phyloP scores from a whole-genome alignment of 2,329 filamentous ascomycete genomes.

The Ceratocystis huliohia region DNA sequence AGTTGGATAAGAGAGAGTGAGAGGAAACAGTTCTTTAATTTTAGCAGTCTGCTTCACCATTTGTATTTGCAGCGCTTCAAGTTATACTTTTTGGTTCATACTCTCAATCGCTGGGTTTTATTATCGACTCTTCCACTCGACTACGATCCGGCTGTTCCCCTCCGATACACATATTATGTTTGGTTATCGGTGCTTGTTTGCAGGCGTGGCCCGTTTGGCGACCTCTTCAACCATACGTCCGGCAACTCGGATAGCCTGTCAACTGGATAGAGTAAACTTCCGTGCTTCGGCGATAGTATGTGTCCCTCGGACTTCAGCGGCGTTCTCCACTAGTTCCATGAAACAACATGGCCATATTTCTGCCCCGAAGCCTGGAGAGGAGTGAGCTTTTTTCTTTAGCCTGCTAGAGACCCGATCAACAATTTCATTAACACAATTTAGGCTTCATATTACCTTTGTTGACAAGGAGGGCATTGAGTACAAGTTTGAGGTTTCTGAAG shows the following conservation, averaged over 20 bases:
- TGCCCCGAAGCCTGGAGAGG: slow-evolving; percentile 78
- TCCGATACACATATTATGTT: slow-evolving; percentile 11
- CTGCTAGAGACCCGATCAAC: background rate
- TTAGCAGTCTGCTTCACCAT: too few relatives aligned
- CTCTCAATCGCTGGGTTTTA: background rate
- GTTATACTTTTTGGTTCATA: too few relatives aligned
- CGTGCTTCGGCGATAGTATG: slow-evolving; percentile 1
- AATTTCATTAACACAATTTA: slow-evolving; percentile 28
- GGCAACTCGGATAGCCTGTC: slow-evolving; percentile 23
- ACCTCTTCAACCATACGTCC: slow-evolving; percentile 16
- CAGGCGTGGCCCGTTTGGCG: slow-evolving; percentile 10
- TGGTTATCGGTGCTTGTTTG: slow-evolving; percentile 13
- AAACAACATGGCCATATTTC: slow-evolving; percentile 65
- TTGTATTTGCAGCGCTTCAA: too few relatives aligned
- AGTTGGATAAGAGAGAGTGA: background rate
- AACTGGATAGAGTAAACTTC: background rate
- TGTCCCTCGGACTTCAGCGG: background rate
- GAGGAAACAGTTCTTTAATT: too few relatives aligned
- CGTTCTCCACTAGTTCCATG: slow-evolving; percentile 52
- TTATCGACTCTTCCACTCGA: background rate
- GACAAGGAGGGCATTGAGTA: slow-evolving; percentile 73
- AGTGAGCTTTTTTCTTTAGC: slow-evolving; percentile 44
- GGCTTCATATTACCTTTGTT: slow-evolving; percentile 79
- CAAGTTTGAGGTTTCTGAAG: slow-evolving; percentile 67
- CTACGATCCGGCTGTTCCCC: background rate